Percentiles rank a stretch among this genome's conserved stretches.
Conservation (phyloP, 495 filamentous ascomycete genomes). For the Staphylotrichum tortipilum region DNA sequence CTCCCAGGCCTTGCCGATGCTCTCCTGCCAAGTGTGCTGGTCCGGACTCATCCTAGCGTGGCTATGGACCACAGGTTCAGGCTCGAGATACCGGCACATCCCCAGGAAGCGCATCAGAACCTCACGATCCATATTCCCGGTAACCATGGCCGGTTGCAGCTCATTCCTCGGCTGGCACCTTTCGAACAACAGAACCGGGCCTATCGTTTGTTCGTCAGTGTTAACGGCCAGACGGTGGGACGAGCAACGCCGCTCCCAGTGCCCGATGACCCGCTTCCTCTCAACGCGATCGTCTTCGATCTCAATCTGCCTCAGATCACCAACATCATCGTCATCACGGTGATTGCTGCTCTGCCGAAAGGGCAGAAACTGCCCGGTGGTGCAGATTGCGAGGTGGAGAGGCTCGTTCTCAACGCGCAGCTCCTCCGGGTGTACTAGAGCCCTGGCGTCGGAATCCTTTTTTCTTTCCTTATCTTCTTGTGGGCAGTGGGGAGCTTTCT, state of each 20-base stretch:
- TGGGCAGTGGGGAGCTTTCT: no score
- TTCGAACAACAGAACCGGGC: conserved; percentile 40
- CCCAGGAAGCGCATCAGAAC: conserved; percentile 55
- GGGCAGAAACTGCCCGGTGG: conserved; percentile 47
- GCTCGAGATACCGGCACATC: conserved; percentile 52
- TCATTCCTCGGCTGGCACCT: conserved; percentile 51
- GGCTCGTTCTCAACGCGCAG: conserved; percentile 38
- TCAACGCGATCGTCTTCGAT: conserved; percentile 50
- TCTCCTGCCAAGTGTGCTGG: conserved; percentile 54
- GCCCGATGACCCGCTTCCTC: conserved; percentile 38
- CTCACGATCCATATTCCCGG: conserved; percentile 56
- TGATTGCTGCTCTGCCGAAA: conserved; percentile 54
- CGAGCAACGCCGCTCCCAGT: conserved; percentile 36
- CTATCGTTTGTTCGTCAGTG: conserved; percentile 22
- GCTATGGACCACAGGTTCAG: conserved; percentile 44
- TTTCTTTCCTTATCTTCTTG: no score
- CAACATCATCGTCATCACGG: conserved; percentile 57
- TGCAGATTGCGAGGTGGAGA: conserved; percentile 59
- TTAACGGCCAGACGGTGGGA: conserved; percentile 51
- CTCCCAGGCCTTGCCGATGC: conserved; percentile 38
- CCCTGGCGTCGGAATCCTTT: no score
- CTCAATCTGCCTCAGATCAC: conserved; percentile 50
- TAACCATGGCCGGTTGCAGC: conserved; percentile 55
- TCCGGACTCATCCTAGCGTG: conserved; percentile 58
- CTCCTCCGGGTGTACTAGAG: conserved; percentile 15